phyloP scores from a whole-genome alignment of 371 early-diverging fungal genomes.

The Mortierella sp. region DNA sequence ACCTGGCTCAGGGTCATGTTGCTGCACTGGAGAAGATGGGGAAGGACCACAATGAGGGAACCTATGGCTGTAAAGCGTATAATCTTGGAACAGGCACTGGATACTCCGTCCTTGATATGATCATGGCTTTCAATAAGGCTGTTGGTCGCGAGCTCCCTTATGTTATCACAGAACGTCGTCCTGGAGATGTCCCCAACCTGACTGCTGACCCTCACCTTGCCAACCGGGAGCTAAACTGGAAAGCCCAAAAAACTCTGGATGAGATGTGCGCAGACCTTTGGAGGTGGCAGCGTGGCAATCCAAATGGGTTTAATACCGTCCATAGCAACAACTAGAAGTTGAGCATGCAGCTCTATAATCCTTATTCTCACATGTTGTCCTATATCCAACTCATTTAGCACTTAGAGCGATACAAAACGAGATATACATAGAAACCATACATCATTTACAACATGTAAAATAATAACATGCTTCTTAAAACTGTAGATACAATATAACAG shows the following conservation, averaged over 20 bases:
- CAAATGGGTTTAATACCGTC: conserved; percentile 63
- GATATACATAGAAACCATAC: not conserved
- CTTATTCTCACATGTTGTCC: not conserved
- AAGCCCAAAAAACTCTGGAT: conserved; percentile 71
- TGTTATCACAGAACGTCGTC: conserved; percentile 73
- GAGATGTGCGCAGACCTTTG: conserved; percentile 88
- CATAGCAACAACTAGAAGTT: not conserved
- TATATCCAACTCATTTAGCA: not conserved
- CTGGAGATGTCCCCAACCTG: conserved; percentile 90
- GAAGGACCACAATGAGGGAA: conserved; percentile 47
- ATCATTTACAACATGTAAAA: not conserved
- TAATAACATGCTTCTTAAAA: not conserved
- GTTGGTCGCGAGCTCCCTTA: conserved; percentile 74
- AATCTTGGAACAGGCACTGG: conserved; percentile 92
- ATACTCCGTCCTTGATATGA: conserved; percentile 88
- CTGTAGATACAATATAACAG: not conserved
- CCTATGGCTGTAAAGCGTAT: conserved; percentile 75
- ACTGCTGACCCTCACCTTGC: conserved; percentile 84
- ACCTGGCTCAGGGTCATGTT: conserved; percentile 89
- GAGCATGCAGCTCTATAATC: not conserved
- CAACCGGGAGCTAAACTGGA: conserved; percentile 79
- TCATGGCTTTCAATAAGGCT: conserved; percentile 81
- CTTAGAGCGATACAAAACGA: not conserved
- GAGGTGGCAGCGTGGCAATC: conserved; percentile 86
- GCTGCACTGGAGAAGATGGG: conserved; percentile 79